A percentile compares a stretch with the other conserved stretches of the same genome.
phyloP scores from a whole-genome alignment of 192 early-diverging fungal species.

The Backusella tuberculispora region DNA sequence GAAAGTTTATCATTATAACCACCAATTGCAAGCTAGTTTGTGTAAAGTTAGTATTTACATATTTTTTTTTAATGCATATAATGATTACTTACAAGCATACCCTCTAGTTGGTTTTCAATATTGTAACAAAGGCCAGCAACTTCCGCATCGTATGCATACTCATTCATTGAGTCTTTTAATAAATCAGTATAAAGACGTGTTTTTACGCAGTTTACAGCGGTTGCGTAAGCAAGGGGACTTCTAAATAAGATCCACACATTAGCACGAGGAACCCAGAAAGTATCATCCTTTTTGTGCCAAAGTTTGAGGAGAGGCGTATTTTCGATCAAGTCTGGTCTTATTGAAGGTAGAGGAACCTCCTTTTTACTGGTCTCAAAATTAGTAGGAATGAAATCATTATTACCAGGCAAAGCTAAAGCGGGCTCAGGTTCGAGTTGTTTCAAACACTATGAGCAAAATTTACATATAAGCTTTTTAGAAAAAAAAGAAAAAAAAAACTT shows the following conservation, averaged over 20 bases:
- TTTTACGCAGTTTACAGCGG: constrained; percentile 67
- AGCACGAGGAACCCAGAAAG: constrained; percentile 88
- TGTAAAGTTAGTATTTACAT: not conserved
- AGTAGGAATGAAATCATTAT: constrained; percentile 86
- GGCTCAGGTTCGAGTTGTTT: constrained; percentile 39
- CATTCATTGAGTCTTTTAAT: constrained; percentile 80
- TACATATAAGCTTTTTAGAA: not conserved
- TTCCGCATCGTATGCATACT: constrained; percentile 88
- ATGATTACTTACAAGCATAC: constrained; percentile 46
- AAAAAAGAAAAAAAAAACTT: not conserved
- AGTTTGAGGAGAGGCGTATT: constrained; percentile 64
- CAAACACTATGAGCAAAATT: constrained; percentile 32
- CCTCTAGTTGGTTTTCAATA: constrained; percentile 69
- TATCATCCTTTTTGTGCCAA: constrained; percentile 96
- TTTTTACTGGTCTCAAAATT: constrained; percentile 65
- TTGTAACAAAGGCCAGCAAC: constrained; percentile 82
- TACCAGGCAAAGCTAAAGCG: constrained; percentile 67
- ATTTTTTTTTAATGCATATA: not conserved
- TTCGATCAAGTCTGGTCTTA: constrained; percentile 58
- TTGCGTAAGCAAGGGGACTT: constrained; percentile 71
- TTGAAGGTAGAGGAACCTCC: constrained; percentile 26
- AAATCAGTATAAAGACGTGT: constrained; percentile 74
- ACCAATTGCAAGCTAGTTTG: constrained; percentile 55
- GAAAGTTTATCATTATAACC: constrained; percentile 91
- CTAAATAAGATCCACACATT: constrained; percentile 70